Evolutionary conservation across 768 basidiomycete genomes (phyloP), one percentile per base, ranked within the genome.

Genomic region (Trametes cubensis): DNA sequence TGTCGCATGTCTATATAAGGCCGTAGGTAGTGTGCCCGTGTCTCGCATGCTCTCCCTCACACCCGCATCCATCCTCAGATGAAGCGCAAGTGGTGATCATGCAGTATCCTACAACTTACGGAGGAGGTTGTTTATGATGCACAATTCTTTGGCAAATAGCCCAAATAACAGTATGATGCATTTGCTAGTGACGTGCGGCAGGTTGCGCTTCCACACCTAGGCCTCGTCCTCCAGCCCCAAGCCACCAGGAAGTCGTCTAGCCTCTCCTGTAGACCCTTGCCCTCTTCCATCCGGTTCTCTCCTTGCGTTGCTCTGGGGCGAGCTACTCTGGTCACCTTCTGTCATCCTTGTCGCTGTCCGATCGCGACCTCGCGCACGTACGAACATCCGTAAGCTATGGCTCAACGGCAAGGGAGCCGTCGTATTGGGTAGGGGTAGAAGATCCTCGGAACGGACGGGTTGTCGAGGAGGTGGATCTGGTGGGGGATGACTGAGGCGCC

Each of bases 1-100:
- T 74, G 89, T 87, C 42, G 79, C 83, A 34, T 99, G 96, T 73
- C 75, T 99, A 34, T 85, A 86, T 49, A 79, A 84, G 66, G 87
- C 87, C 57, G 96, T 97, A 75, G 61, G 88, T 77, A 18, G 88
- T 76, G 18, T 34, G 34, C 30, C 39, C 40, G 25, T 28, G 15
- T 41, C 42, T 42, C 3, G 23, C 21, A 15, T 11, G 20, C 18
- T 14, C 59, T 67, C 18, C 50, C 44, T 50, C 55, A 54, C 40
- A 53, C 49, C 8, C 15, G 10, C n/a, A 25, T 21, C 30, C 45
- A 13, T 53, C 8, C 44, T 13, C 56, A 86, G 85, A 80, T 86
- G 82, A 81, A 79, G 59, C 78, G 85, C 63, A 85, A 81, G 69
- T 83, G 82, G 81, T 85, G 68, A 78, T 21, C 13, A 4, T 48